These are phyloP conservation scores for Pharus latifolius DNA, from an alignment of 176 grass and related monocot genomes.

Conservation along the genomic window DNA sequence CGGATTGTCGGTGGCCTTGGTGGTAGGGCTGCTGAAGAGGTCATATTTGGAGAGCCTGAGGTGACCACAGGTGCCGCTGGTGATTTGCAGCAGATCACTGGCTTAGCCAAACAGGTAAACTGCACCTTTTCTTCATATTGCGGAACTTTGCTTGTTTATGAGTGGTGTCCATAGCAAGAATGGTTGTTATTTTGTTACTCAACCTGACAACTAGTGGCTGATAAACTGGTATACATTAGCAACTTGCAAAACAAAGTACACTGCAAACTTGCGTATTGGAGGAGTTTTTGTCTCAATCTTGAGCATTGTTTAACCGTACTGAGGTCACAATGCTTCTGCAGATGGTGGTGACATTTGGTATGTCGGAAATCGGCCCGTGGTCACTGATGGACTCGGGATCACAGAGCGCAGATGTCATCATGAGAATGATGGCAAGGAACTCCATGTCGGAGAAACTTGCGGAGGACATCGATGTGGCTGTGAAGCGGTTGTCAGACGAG, in stretches of 20 bases:
- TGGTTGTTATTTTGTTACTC: background rate
- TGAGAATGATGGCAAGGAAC: slow-evolving; percentile 98
- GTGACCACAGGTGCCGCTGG: slow-evolving; percentile 98
- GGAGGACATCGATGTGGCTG: slow-evolving; percentile 71
- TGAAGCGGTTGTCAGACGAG: slow-evolving; percentile 71
- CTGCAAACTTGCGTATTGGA: background rate
- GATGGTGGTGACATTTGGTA: slow-evolving; percentile 94
- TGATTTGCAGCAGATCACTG: slow-evolving; percentile 95
- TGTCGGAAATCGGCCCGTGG: slow-evolving; percentile 97
- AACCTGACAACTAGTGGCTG: background rate
- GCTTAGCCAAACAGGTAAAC: slow-evolving; percentile 90
- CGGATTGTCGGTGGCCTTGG: slow-evolving; percentile 95
- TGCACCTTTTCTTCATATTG: background rate
- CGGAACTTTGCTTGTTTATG: background rate
- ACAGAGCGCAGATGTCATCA: slow-evolving; percentile 74
- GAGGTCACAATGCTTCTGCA: slow-evolving; percentile 20
- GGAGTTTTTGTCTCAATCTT: background rate
- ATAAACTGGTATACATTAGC: background rate
- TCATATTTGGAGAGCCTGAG: slow-evolving; percentile 97
- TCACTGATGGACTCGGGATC: slow-evolving; percentile 76
- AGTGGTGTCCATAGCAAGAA: background rate
- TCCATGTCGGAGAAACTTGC: slow-evolving; percentile 98
- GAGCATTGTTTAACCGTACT: background rate
- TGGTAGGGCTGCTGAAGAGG: slow-evolving; percentile 84
- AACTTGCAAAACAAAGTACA: background rate